A percentile compares a stretch with the other conserved stretches of the same genome.
phyloP scores from a whole-genome alignment of 1,284 basidiomycete species.

The Fomitopsis palustris region DNA sequence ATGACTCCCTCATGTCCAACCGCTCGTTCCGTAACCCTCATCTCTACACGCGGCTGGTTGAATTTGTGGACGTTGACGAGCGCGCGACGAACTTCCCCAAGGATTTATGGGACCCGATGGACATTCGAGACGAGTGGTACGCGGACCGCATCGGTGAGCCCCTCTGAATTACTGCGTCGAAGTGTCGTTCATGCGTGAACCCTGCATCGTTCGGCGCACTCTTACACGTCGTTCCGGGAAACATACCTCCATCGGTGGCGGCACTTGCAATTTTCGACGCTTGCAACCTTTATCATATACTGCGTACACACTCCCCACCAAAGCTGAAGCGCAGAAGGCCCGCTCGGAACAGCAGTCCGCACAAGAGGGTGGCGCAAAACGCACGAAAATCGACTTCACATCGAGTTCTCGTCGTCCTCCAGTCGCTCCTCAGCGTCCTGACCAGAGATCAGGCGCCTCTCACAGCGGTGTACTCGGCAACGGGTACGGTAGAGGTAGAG shows the following conservation, averaged over 20 bases:
- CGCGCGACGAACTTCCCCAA: slow-evolving; percentile 75
- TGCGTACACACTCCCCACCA: not conserved
- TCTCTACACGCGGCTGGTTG: slow-evolving; percentile 88
- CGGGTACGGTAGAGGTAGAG: slow-evolving; percentile 15
- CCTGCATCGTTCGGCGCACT: not conserved
- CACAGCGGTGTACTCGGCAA: slow-evolving; percentile 14
- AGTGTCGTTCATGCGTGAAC: not conserved
- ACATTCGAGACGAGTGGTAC: slow-evolving; percentile 62
- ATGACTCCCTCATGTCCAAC: slow-evolving; percentile 87
- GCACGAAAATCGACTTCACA: slow-evolving; percentile 57
- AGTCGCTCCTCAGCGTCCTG: not conserved
- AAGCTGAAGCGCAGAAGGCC: slow-evolving; percentile 47
- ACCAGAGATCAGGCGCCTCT: not conserved
- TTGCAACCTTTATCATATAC: not conserved
- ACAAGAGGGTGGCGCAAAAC: slow-evolving; percentile 44
- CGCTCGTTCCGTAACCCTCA: slow-evolving; percentile 94
- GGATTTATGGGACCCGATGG: slow-evolving; percentile 66
- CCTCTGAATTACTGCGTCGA: not conserved
- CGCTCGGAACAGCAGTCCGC: slow-evolving; percentile 54
- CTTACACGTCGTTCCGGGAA: not conserved
- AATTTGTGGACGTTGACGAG: slow-evolving; percentile 89
- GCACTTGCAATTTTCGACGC: not conserved
- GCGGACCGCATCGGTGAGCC: slow-evolving; percentile 64
- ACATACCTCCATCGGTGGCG: not conserved
- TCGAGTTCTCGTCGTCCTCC: slow-evolving; percentile 14